phyloP scores from a whole-genome alignment of 257 asterid species.

The Coffea canephora region DNA sequence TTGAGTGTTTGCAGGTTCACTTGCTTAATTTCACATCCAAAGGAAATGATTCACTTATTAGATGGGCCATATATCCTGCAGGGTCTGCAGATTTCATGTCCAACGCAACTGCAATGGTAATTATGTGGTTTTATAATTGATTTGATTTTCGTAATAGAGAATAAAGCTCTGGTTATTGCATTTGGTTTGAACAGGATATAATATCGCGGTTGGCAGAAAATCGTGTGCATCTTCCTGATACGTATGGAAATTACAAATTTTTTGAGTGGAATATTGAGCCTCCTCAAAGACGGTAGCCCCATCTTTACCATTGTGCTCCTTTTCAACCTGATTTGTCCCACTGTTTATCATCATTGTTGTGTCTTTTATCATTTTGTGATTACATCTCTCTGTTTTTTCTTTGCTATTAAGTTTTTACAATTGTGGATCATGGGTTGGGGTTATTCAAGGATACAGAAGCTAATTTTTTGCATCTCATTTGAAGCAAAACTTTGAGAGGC shows the following conservation, averaged over 20 bases:
- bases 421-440: too few species aligned
- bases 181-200: conserved; percentile 49
- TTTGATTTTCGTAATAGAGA: background rate
- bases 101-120: conserved; percentile 70
- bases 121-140: conserved; percentile 3
- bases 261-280: conserved; percentile 62
- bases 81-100: conserved; percentile 54
- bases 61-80: conserved; percentile 73
- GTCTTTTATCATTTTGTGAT: too few species aligned
- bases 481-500: background rate
- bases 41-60: conserved; percentile 62
- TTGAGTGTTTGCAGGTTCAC: conserved; percentile 57
- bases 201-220: conserved; percentile 53
- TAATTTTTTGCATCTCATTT: background rate
- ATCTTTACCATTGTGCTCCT: background rate
- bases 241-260: conserved; percentile 69
- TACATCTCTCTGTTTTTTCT: background rate
- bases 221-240: conserved; percentile 61
- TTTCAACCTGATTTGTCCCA: conserved; percentile 9
- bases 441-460: background rate
- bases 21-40: conserved; percentile 54
- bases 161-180: background rate
- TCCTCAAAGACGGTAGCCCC: conserved; percentile 57
- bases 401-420: background rate
- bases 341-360: background rate